Evolutionary conservation across 768 basidiomycete genomes (phyloP), one percentile per base, ranked within the genome.

Genomic region (Clavaria fumosa): DNA sequence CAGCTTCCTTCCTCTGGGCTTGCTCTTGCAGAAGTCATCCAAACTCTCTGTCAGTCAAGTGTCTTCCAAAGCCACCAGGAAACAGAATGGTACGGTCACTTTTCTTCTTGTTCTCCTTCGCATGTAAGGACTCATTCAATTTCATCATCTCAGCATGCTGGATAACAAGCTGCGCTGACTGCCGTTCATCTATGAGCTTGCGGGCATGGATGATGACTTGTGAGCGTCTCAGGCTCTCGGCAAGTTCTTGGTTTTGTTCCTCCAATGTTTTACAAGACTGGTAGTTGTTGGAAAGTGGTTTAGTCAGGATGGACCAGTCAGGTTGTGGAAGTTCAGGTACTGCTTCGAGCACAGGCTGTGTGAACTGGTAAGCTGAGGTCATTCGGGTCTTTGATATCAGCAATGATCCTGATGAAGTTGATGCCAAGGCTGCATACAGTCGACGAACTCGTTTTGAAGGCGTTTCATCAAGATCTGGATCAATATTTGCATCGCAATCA

Each of bases 361-460:
- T 7, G 3, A 22, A 10, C 3, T 3, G 5, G 35, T 4, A 5
- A 4, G 5, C 14, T 18, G 35, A 4, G 3, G 22, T 23, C 7
- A 28, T 9, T 9, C 22, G 19, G 3, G 35, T 12, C 22, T 36
- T 23, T 3, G 14, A 20, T 20, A 36, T 14, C 12, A 36, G 19
- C 5, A 36, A 24, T 4, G 5, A 23, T 4, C 35, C 35, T 4
- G 35, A 22, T 36, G 19, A 36, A 3, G 35, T 36, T 5, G 3
- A 4, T 4, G 35, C 35, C 15, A 23, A 23, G 5, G 15, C 35
- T 22, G 7, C 23, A 11, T 3, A 5, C 4, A 36, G 3, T 3
- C 22, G 9, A 5, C 22, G 35, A 3, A 36, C 26, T 18, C 22
- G 12, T 36, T 36, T 36, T 22, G 35, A 36, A n/a, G 35, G 35